Evolutionary conservation across 2,329 filamentous ascomycete species (phyloP), one percentile per base, ranked within the genome.

Genomic region (Gliomastix tumulicola): DNA sequence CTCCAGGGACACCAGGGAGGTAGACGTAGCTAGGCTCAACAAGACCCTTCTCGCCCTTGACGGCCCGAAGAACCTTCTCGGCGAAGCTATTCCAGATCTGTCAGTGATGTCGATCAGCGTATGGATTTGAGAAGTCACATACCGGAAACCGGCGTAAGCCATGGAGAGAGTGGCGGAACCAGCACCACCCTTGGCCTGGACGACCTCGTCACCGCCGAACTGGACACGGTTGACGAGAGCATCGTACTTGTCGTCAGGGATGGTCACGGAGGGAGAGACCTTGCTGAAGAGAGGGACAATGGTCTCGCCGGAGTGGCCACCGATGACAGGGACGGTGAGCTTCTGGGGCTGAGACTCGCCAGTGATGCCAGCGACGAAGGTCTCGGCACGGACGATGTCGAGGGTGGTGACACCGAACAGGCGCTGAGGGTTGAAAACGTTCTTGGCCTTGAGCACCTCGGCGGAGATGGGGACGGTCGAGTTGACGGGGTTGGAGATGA

Each of bases 401-500:
- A 98, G 84, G 34, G 92, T 97, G 58, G 92, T 98, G 60, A 98
- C 92, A 76, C 92, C 92, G 59, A 98, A 98, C 45, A 98, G 83
- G 63, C 84, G 88, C 77, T 92, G 84, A 50, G 92, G 74, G 74
- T 98, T 84, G 69, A 97, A 98, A 57, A 94, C 88, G 51, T 82
- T 82, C 62, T 88, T 88, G 52, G 77, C 74, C 80, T 96, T 97
- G 62, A 98, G 82, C 43, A 96, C 86, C 74, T 98, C 92, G 51
- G 89, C 92, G 46, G 92, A 86, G 57, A 98, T 96, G 46, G 92
- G 92, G 40, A 98, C 92, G 40, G 92, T 98, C 36, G 88, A 95
- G 82, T 98, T 98, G 67, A 98, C 92, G 41, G 92, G 92, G 79
- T 98, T 98, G 56, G 90, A 97, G 67, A 98, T 98, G 71, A 98